Base-by-base conservation (phyloP, 768 basidiomycete genomes). In the Lactarius akahatsu region DNA sequence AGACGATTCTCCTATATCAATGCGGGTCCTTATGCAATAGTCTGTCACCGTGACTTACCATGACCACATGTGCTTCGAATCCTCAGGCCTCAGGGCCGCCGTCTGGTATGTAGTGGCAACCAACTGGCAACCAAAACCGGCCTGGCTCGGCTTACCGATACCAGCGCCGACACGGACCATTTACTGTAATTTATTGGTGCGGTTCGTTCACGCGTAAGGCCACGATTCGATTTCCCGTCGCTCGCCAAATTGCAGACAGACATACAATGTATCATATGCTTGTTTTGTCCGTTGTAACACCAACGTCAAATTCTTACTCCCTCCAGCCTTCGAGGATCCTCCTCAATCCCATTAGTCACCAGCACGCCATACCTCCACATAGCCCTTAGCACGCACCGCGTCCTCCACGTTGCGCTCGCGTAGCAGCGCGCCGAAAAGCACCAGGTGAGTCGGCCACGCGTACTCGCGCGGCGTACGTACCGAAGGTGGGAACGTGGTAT, bases 341-440 rank as follows among this genome's bases (percentile, higher is more conserved):
- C 93, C 72, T 93, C 88, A 81, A 87, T 87, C 26, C 82, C 82
- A 64, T 87, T 83, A n/a, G n/a, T n/a, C n/a, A 67, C 89, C 90
- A 11, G 77, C 79, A 28, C 77, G 78, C 87, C 87, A 88, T 0
- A 85, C 80, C 72, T 90, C 85, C 23, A 61, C 47, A 70, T 95
- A 97, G 4, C 89, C 90, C 43, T 80, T 80, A 20, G 73, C 74
- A 59, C 76, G 72, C 57, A 95, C 75, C 30, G 86, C 28, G 2
- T 75, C 69, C 55, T 75, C 72, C 1, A 93, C 79, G 2, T 80
- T 83, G 11, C 79, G 75, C 59, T 83, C 77, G 6, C 79, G 75
- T 52, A 96, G 78, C 55, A 98, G 77, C 20, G 82, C 82, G 4
- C 92, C 93, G 73, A 98, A 98, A 61, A 95, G 79, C 3, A 94